Conservation (phyloP, 2,329 filamentous ascomycete species). For the Penicillium sp. region DNA sequence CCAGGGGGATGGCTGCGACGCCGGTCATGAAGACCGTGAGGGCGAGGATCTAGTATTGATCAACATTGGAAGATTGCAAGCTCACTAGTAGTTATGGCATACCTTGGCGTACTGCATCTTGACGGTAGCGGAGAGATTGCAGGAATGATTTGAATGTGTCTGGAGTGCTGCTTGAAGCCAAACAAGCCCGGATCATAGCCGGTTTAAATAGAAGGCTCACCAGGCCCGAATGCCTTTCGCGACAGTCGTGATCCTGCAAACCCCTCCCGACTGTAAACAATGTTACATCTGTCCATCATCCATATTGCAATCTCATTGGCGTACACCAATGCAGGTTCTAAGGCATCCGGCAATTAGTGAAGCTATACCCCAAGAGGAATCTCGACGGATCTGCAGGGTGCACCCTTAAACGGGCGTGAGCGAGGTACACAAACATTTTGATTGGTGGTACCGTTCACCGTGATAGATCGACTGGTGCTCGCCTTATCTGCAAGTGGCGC, state of each 20-base stretch:
- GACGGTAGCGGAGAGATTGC: background rate
- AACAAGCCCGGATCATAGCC: background rate
- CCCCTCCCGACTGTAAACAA: background rate
- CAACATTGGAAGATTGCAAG: background rate
- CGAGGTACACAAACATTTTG: background rate
- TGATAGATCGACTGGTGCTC: conserved; percentile 20
- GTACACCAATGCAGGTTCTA: background rate
- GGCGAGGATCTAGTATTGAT: conserved; percentile 13
- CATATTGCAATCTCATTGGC: conserved; percentile 1
- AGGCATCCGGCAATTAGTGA: background rate
- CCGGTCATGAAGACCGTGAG: conserved; percentile 24
- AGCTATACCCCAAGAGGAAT: conserved; percentile 15
- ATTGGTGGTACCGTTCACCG: conserved; percentile 12
- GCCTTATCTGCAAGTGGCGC: conserved; percentile 2
- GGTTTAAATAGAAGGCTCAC: background rate
- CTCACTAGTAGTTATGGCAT: background rate
- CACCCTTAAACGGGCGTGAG: background rate
- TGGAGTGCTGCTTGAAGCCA: background rate
- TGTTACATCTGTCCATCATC: conserved; percentile 17
- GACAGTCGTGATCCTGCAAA: background rate
- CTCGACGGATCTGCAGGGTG: conserved; percentile 15
- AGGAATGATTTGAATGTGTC: background rate
- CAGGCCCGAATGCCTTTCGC: no score
- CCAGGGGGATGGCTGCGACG: conserved; percentile 28
- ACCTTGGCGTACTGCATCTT: conserved; percentile 31